Evolutionary conservation across 441 rosid genomes (phyloP).

Genomic region (Sinapis alba): DNA sequence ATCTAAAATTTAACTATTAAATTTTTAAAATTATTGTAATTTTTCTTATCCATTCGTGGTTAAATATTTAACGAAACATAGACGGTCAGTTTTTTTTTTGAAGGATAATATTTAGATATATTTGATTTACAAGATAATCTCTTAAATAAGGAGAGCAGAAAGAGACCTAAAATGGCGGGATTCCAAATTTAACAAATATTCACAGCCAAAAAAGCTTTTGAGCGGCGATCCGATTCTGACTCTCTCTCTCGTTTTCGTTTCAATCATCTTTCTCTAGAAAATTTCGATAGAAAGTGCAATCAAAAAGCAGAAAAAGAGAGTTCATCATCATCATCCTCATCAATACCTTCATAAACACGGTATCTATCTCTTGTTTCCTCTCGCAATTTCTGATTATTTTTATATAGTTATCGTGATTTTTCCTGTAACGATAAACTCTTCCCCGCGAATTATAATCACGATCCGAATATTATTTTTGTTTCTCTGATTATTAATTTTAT

Average conservation of each 20-base stretch:
- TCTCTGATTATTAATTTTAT: neutral
- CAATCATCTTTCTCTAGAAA: slow-evolving; percentile 29
- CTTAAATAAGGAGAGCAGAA: slow-evolving; percentile 18
- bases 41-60: neutral
- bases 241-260: slow-evolving; percentile 37
- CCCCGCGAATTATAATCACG: neutral
- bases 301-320: neutral
- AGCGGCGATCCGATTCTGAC: slow-evolving; percentile 68
- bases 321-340: slow-evolving; percentile 24
- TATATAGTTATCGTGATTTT: slow-evolving; percentile 22
- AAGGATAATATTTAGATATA: neutral
- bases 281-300: slow-evolving; percentile 17
- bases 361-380: slow-evolving; percentile 16
- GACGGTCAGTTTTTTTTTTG: slow-evolving; percentile 1
- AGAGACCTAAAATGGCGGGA: slow-evolving; percentile 56
- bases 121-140: neutral
- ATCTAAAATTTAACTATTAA: neutral
- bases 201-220: slow-evolving; percentile 40
- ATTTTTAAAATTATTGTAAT: neutral
- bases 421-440: neutral
- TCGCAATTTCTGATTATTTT: slow-evolving; percentile 12
- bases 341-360: slow-evolving; percentile 41
- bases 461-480: neutral
- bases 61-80: neutral
- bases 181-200: slow-evolving; percentile 47